Conservation (phyloP, 192 early-diverging fungal genomes). For the Phlyctochytrium bullatum region DNA sequence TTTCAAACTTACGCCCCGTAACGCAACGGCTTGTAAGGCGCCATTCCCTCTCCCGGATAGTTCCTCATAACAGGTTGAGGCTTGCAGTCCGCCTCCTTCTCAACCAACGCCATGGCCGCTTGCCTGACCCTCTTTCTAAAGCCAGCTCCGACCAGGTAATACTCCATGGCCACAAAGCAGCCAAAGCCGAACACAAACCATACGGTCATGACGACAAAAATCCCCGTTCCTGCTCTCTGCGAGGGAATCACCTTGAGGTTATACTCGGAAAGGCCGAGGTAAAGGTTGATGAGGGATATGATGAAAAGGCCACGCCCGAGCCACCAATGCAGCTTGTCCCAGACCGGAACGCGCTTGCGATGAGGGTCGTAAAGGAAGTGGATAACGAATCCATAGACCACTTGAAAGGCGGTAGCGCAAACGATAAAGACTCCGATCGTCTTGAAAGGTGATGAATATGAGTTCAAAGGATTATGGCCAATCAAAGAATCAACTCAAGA, state of each 20-base stretch:
- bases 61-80: too few relatives aligned
- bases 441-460: conserved; percentile 6
- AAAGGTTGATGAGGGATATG: conserved; percentile 38
- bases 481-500: too few relatives aligned
- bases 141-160: conserved; percentile 1
- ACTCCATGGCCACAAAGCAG: neutral
- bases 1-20: too few relatives aligned
- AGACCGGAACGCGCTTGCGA: conserved; percentile 37
- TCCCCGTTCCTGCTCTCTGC: neutral
- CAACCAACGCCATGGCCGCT: neutral
- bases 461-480: neutral
- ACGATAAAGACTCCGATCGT: conserved; percentile 34
- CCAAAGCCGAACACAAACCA: conserved; percentile 4
- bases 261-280: conserved; percentile 33
- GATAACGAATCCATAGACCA: conserved; percentile 34
- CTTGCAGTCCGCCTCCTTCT: neutral
- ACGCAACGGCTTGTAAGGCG: too few relatives aligned
- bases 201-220: neutral
- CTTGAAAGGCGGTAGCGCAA: conserved; percentile 31
- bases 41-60: too few relatives aligned
- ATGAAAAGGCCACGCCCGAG: conserved; percentile 37
- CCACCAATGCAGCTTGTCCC: conserved; percentile 50
- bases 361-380: conserved; percentile 22
- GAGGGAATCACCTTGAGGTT: neutral
- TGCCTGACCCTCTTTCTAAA: neutral